A percentile compares a stretch with the other conserved stretches of the same genome.
Evolutionary conservation across 208 protist genomes (phyloP).

Genomic region (Leishmania amazonensis): DNA sequence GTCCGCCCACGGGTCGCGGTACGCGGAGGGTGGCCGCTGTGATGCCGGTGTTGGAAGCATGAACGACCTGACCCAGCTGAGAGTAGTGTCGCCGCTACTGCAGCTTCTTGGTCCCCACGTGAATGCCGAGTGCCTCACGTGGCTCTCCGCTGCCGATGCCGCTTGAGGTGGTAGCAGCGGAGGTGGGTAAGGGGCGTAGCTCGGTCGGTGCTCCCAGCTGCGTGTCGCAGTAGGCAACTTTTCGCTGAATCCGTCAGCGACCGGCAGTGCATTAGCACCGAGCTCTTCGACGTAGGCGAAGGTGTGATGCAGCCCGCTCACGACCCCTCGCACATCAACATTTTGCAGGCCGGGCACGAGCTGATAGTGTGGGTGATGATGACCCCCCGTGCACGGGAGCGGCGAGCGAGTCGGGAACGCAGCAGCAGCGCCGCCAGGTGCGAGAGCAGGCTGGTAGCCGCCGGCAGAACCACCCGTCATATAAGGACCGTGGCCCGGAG

Average conservation of each 20-base stretch:
- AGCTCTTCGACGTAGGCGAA: slow-evolving; percentile 81
- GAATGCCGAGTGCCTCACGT: not conserved
- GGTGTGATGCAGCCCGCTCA: slow-evolving; percentile 85
- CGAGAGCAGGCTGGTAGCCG: not conserved
- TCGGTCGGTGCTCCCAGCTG: slow-evolving; percentile 1
- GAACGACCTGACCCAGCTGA: not conserved
- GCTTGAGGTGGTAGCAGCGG: not conserved
- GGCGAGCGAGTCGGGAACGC: not conserved
- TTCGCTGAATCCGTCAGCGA: not conserved
- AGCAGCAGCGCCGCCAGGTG: not conserved
- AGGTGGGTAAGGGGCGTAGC: not conserved
- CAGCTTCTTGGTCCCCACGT: not conserved
- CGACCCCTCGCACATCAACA: slow-evolving; percentile 62
- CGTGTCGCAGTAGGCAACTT: not conserved
- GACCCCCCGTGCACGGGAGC: slow-evolving; percentile 18
- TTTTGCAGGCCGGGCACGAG: slow-evolving; percentile 54
- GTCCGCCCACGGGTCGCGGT: not conserved
- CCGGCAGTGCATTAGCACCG: not conserved
- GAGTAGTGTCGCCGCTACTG: not conserved
- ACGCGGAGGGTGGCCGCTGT: not conserved
- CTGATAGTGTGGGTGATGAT: slow-evolving; percentile 37
- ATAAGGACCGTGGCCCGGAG: slow-evolving; percentile 4
- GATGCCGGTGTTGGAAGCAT: not conserved
- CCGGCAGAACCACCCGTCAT: not conserved
- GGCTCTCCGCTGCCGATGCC: not conserved